A percentile compares a stretch with the other conserved stretches of the same genome.
Evolutionary conservation across 441 rosid species (phyloP).

Genomic region (Mallotus japonicus): DNA sequence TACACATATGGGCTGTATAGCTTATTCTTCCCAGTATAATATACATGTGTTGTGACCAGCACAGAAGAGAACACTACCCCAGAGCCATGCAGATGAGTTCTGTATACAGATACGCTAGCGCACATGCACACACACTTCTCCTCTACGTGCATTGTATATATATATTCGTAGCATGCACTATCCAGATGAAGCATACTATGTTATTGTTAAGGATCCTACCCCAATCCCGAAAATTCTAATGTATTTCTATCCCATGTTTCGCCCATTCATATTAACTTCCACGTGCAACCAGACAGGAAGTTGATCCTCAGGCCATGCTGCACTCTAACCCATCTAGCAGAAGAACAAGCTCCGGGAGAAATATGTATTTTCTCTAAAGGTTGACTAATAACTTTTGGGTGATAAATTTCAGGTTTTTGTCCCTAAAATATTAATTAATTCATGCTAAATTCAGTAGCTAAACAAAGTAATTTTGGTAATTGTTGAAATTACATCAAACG

Average conservation of each 20-base stretch:
- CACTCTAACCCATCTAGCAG: background rate
- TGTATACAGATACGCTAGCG: background rate
- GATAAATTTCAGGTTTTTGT: background rate
- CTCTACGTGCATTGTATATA: too few species aligned
- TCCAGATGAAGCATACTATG: background rate
- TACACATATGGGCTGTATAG: background rate
- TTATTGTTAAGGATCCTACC: background rate
- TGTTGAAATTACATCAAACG: too few species aligned
- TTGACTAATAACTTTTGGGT: too few species aligned
- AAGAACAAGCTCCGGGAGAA: background rate
- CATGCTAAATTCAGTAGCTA: background rate
- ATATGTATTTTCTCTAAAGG: background rate
- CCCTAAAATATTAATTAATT: background rate
- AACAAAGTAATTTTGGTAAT: background rate
- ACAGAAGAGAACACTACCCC: background rate
- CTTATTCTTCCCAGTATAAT: too few species aligned
- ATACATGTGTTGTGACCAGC: background rate
- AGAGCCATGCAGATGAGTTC: background rate
- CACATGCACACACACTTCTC: background rate
- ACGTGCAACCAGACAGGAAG: constrained; percentile 4
- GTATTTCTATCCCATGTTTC: background rate
- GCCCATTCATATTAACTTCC: constrained; percentile 8
- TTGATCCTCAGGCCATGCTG: background rate
- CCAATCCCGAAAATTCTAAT: background rate
- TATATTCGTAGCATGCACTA: background rate